phyloP scores from a whole-genome alignment of 768 basidiomycete species.

The Sistotremastrum niveocremeum region DNA sequence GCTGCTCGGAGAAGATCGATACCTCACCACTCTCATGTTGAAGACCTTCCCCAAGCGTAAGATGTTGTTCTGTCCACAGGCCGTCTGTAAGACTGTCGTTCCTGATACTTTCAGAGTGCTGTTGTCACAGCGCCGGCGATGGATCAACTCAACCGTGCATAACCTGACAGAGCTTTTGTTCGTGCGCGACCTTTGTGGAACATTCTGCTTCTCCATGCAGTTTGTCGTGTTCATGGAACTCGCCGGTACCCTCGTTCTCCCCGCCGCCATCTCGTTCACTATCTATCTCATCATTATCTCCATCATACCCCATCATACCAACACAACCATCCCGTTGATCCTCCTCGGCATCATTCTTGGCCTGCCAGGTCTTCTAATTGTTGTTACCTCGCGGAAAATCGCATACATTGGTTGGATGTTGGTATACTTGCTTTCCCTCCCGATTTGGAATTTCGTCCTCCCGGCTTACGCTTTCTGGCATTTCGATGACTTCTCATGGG shows the following conservation, averaged over 20 bases:
- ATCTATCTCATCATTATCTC: conserved; percentile 83
- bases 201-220: conserved; percentile 99
- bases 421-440: conserved; percentile 81
- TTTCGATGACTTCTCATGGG: conserved; percentile 98
- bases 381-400: conserved; percentile 88
- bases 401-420: conserved; percentile 97
- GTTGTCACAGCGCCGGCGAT: conserved; percentile 91
- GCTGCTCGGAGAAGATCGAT: conserved; percentile 97
- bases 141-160: conserved; percentile 99
- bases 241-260: conserved; percentile 88
- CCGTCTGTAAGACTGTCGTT: conserved; percentile 97
- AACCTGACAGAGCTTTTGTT: conserved; percentile 91
- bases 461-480: conserved; percentile 98
- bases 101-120: conserved; percentile 92
- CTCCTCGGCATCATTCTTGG: conserved; percentile 90
- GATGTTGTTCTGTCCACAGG: conserved; percentile 97
- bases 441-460: conserved; percentile 93
- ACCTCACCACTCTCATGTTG: conserved; percentile 91
- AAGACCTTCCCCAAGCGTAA: conserved; percentile 99
- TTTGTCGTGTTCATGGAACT: conserved; percentile 99
- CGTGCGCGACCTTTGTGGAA: conserved; percentile 96
- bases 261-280: conserved; percentile 96
- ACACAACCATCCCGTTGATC: conserved; percentile 81
- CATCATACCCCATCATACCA: conserved; percentile 65
- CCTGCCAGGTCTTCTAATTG: conserved; percentile 89